These are phyloP conservation scores for Millerozyma miso DNA, from an alignment of 805 yeast species.

Conservation along the genomic window DNA sequence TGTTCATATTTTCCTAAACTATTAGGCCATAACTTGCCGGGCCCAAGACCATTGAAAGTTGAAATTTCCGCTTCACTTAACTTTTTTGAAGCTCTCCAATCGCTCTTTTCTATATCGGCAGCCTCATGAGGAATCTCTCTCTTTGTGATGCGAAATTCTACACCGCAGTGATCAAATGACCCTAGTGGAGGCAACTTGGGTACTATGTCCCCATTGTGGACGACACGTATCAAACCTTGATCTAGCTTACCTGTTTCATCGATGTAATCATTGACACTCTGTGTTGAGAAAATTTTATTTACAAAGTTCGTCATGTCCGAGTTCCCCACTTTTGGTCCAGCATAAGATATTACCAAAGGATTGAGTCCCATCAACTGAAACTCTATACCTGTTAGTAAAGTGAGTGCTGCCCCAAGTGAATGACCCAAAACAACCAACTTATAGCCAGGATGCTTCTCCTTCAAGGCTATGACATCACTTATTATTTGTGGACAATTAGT, in stretches of 20 bases:
- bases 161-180: conserved; percentile 45
- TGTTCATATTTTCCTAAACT: conserved; percentile 26
- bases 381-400: conserved; percentile 61
- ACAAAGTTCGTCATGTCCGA: conserved; percentile 45
- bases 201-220: conserved; percentile 55
- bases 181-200: conserved; percentile 56
- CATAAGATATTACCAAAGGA: conserved; percentile 57
- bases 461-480: conserved; percentile 27
- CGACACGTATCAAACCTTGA: conserved; percentile 50
- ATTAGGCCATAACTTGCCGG: conserved; percentile 17
- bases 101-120: conserved; percentile 12
- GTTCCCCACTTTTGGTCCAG: conserved; percentile 65
- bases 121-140: conserved; percentile 33
- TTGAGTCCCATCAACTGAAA: conserved; percentile 48
- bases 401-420: conserved; percentile 73
- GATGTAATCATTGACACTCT: conserved; percentile 17
- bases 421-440: conserved; percentile 61
- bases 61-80: not conserved
- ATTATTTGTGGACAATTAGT: conserved; percentile 38
- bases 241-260: conserved; percentile 18
- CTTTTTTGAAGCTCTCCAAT: conserved; percentile 2
- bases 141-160: conserved; percentile 44
- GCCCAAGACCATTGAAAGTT: conserved; percentile 2
- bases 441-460: conserved; percentile 42
- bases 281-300: conserved; percentile 45